Evolutionary conservation across 345 rosid species (phyloP), one percentile per base, ranked within the genome.

Genomic region (Erysimum cheiranthoides): DNA sequence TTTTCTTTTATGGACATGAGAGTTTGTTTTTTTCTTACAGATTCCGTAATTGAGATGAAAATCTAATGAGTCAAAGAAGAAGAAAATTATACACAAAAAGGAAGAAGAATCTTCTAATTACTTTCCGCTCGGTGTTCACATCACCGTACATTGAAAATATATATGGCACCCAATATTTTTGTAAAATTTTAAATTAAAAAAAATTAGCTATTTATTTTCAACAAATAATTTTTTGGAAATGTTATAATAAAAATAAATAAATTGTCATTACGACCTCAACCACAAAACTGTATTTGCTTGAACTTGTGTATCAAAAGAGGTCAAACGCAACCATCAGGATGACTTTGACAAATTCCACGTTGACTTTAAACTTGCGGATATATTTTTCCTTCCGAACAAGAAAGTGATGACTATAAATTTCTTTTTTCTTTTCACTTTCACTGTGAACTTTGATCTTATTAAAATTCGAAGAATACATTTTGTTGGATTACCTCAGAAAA

Each of bases 1-100:
- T 12, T 28, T 67, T 21, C 3, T 34, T 63, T 66, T 47, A 49
- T 49, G 70, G 17, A 49, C 70, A 6, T 47, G 16, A 12, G 43
- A 32, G 45, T 18, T 66, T 49, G 8, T 2, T 47, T 34, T 47
- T 17, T 32, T 46, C 30, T 65, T 65, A 32, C 6, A 10, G 3
- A 10, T 64, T 63, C 7, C 40, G 42, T 46, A 56, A 17, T 34
- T 32, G 40, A 5, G 28, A 65, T 46, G 42, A 30, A 30, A 28
- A 28, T 31, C 8, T 3, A 50, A 18, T 2, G 13, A 32, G 62
- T 32, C 31, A 49, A 66, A 13, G 58, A 34, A 47, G 32, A 65
- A 12, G 70, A 66, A 43, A 63, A 40, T 14, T 62, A 36, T 16
- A 39, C 18, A 10, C 30, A 57, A 32, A 3, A 8, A 9, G 21